Evolutionary conservation across 495 filamentous ascomycete genomes (phyloP).

Genomic region (Apodospora peruviana): DNA sequence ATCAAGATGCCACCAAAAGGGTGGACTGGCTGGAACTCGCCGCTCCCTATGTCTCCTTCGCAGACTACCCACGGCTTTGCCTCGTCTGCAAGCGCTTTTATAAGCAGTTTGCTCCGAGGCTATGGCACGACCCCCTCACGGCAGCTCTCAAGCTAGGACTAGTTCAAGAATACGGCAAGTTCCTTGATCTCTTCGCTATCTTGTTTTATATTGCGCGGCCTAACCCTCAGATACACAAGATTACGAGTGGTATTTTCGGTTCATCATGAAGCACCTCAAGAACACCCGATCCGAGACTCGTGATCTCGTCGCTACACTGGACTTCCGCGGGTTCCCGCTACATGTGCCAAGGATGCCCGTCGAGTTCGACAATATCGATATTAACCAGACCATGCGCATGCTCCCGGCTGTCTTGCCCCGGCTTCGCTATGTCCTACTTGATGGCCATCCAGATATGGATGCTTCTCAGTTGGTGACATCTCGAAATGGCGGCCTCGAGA

Average conservation of each 20-base stretch:
- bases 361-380: neutral
- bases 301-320: conserved; percentile 27
- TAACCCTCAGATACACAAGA: too few relatives aligned
- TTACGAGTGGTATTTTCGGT: conserved; percentile 32
- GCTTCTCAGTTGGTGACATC: conserved; percentile 13
- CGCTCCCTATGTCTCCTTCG: conserved; percentile 27
- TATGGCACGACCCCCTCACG: conserved; percentile 42
- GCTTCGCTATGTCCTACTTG: conserved; percentile 33
- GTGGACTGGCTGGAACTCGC: conserved; percentile 41
- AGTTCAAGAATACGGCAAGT: conserved; percentile 33
- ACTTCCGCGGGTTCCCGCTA: conserved; percentile 27
- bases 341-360: neutral
- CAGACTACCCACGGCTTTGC: conserved; percentile 35
- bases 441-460: conserved; percentile 31
- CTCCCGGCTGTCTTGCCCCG: conserved; percentile 24
- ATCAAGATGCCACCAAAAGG: conserved; percentile 31
- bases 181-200: neutral
- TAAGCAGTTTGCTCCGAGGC: conserved; percentile 35
- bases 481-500: neutral
- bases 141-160: conserved; percentile 20
- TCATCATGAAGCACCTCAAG: conserved; percentile 25
- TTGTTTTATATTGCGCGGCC: neutral
- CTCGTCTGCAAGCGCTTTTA: conserved; percentile 37
- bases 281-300: conserved; percentile 21
- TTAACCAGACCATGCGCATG: conserved; percentile 21